Evolutionary conservation across 345 rosid species (phyloP), one percentile per base, ranked within the genome.

Genomic region (Geranium brycei): DNA sequence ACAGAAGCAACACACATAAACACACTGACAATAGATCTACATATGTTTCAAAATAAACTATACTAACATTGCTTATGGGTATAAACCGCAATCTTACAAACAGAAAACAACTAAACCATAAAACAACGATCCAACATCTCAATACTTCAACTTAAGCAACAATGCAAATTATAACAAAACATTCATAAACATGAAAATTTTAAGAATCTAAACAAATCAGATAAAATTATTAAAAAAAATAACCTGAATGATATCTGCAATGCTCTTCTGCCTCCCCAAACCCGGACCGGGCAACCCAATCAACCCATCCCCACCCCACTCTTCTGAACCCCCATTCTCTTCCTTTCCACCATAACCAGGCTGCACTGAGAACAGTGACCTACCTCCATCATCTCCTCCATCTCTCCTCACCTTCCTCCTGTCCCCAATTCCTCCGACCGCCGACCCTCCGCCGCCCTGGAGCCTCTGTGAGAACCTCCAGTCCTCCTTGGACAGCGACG

Each of bases 201-300:
- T 38, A 58, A 61, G 15, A 35, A 60, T 12, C 4, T 18, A 55
- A 38, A 56, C 53, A 71, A n/a, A 60, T 51, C 7, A 31, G 19
- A 31, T 47, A 63, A 57, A 10, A 35, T 35, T 35, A 35, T 4
- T 4, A 57, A 31, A 58, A 62, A 66, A 60, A 55, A 71, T 61
- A 70, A 89, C 98, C 98, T 91, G 95, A 86, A 87, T 70, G 65
- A 89, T 89, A 73, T 91, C 98, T 4, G 87, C 83, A 63, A 87
- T 81, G 72, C 89, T 91, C 80, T 79, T 89, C 71, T 89, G 87
- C 77, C 82, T 83, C 57, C 80, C 77, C 10, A 86, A 73, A 15
- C 82, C 89, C 51, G 81, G 67, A 16, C 85, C 85, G 0, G 83
- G 83, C 73, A 89, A 81, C 47, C 96, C 98, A 68, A 87, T 89